Evolutionary conservation across 495 filamentous ascomycete species (phyloP), one percentile per base, ranked within the genome.

Genomic region (Monascus purpureus): DNA sequence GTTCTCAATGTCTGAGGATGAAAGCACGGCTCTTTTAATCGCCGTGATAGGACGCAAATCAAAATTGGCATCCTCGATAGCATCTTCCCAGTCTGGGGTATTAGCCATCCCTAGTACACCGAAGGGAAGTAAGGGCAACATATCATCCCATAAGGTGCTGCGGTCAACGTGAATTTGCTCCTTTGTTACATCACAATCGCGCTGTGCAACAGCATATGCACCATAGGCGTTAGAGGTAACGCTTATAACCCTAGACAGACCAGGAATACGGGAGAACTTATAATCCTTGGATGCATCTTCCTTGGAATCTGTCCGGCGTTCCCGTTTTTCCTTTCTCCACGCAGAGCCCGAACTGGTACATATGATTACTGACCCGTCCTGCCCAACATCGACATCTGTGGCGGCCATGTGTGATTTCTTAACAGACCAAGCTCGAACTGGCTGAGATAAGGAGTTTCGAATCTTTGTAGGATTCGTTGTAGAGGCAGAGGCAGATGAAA

Each of bases 351-450:
- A 85, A 35, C 82, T 67, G 1, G 90, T 96, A 42, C 83, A 87
- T 36, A 97, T 73, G 36, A 97, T 93, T 37, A 97, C 83, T 2
- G 86, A 93, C 5, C 86, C 92, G 60, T 95, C 81, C 49, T 92
- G 83, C 9, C 85, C 83, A 4, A 97, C 77, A 38, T 74, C 81
- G 12, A 93, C 80, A 41, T 93, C 92, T 38, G 67, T 70, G 6
- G 80, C 87, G 8, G 83, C 84, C 70, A 93, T 92, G 35, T 82
- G 73, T 2, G 72, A 75, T 41, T 81, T 87, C 42, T 73, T 77
- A 12, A 78, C 52, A 17, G 75, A 73, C 90, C 90, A 97, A 19
- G 92, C 77, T 32, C 80, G 71, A 29, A 79, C 67, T 8, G 85
- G 80, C 12, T 59, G 39, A 2, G 83, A 83, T 4, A 93, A 54